phyloP scores from a whole-genome alignment of 768 basidiomycete species.

The Pleurotus tuoliensis region DNA sequence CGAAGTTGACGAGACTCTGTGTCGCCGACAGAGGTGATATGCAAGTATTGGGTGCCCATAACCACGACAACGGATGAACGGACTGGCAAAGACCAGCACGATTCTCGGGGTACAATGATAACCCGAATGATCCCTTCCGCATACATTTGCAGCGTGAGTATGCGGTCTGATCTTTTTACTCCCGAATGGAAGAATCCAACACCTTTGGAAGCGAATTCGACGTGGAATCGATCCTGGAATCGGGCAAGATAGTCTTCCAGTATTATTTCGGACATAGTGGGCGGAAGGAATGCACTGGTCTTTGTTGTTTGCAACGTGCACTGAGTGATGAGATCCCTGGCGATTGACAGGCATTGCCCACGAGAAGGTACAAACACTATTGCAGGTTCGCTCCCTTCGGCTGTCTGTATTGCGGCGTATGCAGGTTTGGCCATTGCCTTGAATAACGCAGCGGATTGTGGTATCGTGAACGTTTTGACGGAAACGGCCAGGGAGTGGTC shows the following conservation, averaged over 20 bases:
- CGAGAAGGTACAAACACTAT: constrained; percentile 90
- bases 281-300: constrained; percentile 62
- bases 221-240: constrained; percentile 58
- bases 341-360: constrained; percentile 66
- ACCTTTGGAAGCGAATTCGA: constrained; percentile 78
- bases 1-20: constrained; percentile 58
- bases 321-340: constrained; percentile 83
- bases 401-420: constrained; percentile 64
- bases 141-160: constrained; percentile 76
- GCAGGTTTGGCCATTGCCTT: constrained; percentile 92
- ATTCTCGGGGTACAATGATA: constrained; percentile 76
- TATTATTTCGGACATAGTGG: constrained; percentile 41
- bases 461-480: constrained; percentile 77
- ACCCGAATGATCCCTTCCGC: constrained; percentile 76
- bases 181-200: constrained; percentile 86
- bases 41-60: constrained; percentile 88
- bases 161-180: constrained; percentile 61
- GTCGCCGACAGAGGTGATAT: constrained; percentile 35
- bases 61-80: constrained; percentile 79
- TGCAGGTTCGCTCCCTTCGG: constrained; percentile 41
- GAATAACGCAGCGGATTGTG: constrained; percentile 82
- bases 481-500: constrained; percentile 71
- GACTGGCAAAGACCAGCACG: constrained; percentile 88
- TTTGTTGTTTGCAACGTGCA: constrained; percentile 74
- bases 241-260: constrained; percentile 57